Base-by-base conservation (phyloP, 352 stramenopile genomes). In the Phytophthora idaei region DNA sequence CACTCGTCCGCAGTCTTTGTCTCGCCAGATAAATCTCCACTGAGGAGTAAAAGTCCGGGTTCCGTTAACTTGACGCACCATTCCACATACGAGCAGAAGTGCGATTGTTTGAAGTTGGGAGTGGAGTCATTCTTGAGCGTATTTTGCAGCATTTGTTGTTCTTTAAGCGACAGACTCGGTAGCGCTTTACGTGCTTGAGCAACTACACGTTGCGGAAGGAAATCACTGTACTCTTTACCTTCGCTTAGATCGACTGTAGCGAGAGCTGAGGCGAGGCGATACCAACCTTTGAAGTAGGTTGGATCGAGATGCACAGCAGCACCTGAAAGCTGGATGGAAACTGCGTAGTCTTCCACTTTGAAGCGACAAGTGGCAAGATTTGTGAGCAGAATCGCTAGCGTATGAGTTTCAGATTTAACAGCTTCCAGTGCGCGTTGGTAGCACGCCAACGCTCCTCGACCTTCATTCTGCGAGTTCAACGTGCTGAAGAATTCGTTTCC, bases 271-370 rank as follows among this genome's bases (percentile, higher is more conserved):
- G 46, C 21, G 27, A 52, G 46, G 11, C 46, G 46, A 36, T 36
- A 52, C 46, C 46, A 52, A 21, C 21, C 46, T 34, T 52, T 52
- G 21, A 31, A 21, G 37, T 52, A 52, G 21, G 7, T 34, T 15
- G 46, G 46, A 52, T 52, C 5, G 27, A 52, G 46, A 37, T 52
- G 46, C 46, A 52, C 46, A 14, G 46, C 46, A n/a, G 27, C 46
- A 34, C 46, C 46, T 1, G 46, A 27, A 52, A 52, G 27, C 46
- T 52, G 46, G 21, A 52, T 36, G 10, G 25, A 17, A n/a, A n/a
- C 46, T 52, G 27, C 9, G 15, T 36, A 52, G 21, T 52, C 46
- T 32, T 36, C 29, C 21, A 21, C 4, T 15, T 52, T 52, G 10
- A 37, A 37, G 21, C 46, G 46, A 21, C 46, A 52, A 4, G 46